Base-by-base conservation (phyloP, 768 basidiomycete genomes). In the Pisolithus microcarpus region DNA sequence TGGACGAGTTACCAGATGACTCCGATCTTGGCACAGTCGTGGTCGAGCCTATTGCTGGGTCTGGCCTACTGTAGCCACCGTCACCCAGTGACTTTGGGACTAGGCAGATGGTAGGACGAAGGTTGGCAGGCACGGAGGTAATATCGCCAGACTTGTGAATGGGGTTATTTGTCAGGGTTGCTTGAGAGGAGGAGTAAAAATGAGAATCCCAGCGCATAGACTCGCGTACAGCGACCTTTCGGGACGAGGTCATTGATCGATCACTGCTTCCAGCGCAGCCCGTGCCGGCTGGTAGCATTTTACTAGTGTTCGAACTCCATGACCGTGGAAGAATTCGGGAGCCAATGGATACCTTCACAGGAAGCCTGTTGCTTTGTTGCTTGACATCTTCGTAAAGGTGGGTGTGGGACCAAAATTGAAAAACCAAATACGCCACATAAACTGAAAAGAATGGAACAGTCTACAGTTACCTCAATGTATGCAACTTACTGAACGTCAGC, bases 381-480 rank as follows among this genome's bases (percentile, higher is more conserved):
- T 75, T 71, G 11, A 63, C 61, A 42, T 76, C 78, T 16, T 70
- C 66, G 62, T 79, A 82, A 31, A 81, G 65, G 55, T 78, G 68
- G 50, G 68, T 69, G 60, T 81, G 80, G 4, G 79, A 78, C 71
- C 74, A 79, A 11, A 82, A 70, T 59, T 79, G 79, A 59, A 81
- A 80, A 47, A 80, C 61, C 31, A 81, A 68, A 57, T 76, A 79
- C 19, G 68, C 65, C 21, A 64, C 53, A 57, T 83, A 82, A 53
- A 78, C 79, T 80, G 55, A 30, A 40, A 52, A 23, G n/a, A 30
- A 23, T 47, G 13, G 28, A 28, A 1, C 13, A 52, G 42, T 43
- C 18, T 48, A 54, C 38, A 10, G 34, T n/a, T 15, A 38, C 23
- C 7, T 16, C 11, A 34, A 36, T 10, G 28, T 34, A 11, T 18